These are phyloP conservation scores for Seiridium cupressi DNA, from an alignment of 2,329 filamentous ascomycete genomes.

Conservation along the genomic window DNA sequence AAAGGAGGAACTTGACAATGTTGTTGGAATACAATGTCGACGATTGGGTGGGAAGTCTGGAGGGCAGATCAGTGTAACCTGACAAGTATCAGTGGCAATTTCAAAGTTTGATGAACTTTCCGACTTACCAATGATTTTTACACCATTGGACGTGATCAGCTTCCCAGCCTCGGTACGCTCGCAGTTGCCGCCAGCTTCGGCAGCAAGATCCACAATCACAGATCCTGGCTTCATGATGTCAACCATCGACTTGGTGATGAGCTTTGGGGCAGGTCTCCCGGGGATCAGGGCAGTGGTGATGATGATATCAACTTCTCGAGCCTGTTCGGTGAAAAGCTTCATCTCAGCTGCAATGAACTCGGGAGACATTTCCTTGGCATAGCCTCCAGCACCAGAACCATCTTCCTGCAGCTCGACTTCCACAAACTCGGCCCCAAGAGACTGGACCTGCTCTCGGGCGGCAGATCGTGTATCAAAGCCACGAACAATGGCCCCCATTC, in stretches of 20 bases:
- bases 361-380: slow-evolving; percentile 92
- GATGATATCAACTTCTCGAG: slow-evolving; percentile 85
- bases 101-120: background rate
- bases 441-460: slow-evolving; percentile 85
- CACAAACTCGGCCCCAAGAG: slow-evolving; percentile 84
- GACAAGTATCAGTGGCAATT: background rate
- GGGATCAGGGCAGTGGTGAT: slow-evolving; percentile 92
- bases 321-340: slow-evolving; percentile 87
- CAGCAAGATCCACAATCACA: slow-evolving; percentile 83
- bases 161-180: slow-evolving; percentile 76
- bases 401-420: slow-evolving; percentile 85
- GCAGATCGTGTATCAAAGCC: slow-evolving; percentile 91
- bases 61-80: slow-evolving; percentile 86
- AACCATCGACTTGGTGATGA: slow-evolving; percentile 79
- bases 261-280: slow-evolving; percentile 75
- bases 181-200: slow-evolving; percentile 86
- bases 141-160: slow-evolving; percentile 68
- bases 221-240: slow-evolving; percentile 87
- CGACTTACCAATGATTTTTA: slow-evolving; percentile 74
- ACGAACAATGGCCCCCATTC: slow-evolving; percentile 84
- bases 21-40: slow-evolving; percentile 93
- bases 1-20: slow-evolving; percentile 83
- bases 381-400: slow-evolving; percentile 79
- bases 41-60: slow-evolving; percentile 81
- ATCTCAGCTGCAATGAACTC: slow-evolving; percentile 92